Evolutionary conservation across 2,329 filamentous ascomycete species (phyloP), one percentile per base, ranked within the genome.

Genomic region (Sclerotiophoma versabilis): DNA sequence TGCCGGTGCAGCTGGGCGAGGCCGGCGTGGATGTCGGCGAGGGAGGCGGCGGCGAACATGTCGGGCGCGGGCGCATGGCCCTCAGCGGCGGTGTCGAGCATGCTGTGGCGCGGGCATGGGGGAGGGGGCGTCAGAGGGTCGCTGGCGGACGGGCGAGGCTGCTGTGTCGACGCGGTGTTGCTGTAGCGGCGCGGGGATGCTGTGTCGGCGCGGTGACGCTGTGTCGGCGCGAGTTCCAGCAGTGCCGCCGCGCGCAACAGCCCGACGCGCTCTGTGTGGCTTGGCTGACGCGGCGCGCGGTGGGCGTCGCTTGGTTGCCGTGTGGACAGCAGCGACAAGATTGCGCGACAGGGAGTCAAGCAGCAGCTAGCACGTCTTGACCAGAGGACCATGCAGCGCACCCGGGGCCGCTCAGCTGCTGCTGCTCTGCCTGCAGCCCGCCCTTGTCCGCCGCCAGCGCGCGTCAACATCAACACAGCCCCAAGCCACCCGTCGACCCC

Each of bases 21-120:
- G 48, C 89, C 87, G 57, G 87, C 84, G 70, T 89, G 89, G 72
- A 99, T 89, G 60, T 96, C 91, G 62, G 88, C 83, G 63, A 93
- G 83, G 65, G 87, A 91, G 63, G 84, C 83, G 65, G 90, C 90
- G 78, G 88, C 84, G 77, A 86, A 86, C 69, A 76, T 61, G 60
- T 75, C 69, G 49, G 51, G 55, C 38, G 62, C 49, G 7, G 14
- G 27, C 12, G n/a, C 66, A 56, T 34, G 63, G 60, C 65, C 66
- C 62, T 25, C 60, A 25, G 42, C 30, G 42, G n/a, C 10, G 12
- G 52, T 19, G 41, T 51, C 41, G 20, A 36, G 32, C 25, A 33
- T 39, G 48, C 32, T 37, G 38, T 23, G 37, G 37, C 46, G 49
- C 32, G 26, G 29, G 49, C 49, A 58, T 58, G 54, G 27, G 30